phyloP scores from a whole-genome alignment of 805 yeast genomes.

The Lipomyces kockii region DNA sequence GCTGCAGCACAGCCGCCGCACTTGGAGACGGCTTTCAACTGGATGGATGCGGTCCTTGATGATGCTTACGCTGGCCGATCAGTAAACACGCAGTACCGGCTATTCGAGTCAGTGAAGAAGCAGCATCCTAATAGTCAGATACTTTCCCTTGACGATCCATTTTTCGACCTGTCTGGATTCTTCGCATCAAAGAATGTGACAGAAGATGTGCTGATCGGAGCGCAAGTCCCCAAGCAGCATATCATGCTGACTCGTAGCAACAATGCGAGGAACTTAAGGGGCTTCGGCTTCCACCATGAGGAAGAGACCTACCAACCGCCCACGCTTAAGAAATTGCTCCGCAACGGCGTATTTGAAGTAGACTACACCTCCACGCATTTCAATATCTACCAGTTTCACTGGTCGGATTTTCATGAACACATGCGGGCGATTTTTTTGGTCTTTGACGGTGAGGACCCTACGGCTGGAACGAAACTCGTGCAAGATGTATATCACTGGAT shows the following conservation, averaged over 20 bases:
- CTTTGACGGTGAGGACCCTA: not conserved
- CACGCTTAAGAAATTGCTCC: not conserved
- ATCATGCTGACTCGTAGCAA: not conserved
- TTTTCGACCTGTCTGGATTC: not conserved
- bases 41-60: conserved; percentile 2
- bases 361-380: not conserved
- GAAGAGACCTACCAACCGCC: not conserved
- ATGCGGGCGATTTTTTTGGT: conserved; percentile 1
- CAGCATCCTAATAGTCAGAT: not conserved
- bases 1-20: too few species aligned
- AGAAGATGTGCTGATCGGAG: not conserved
- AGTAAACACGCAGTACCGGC: not conserved
- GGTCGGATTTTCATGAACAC: not conserved
- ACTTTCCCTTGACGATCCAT: not conserved
- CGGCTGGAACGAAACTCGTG: not conserved
- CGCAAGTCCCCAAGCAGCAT: not conserved
- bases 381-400: not conserved
- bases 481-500: conserved; percentile 10
- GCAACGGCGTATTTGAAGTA: conserved; percentile 4
- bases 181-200: conserved; percentile 6
- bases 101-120: not conserved
- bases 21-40: not conserved
- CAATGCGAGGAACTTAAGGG: not conserved
- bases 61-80: conserved; percentile 3
- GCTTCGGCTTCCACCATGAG: not conserved